Evolutionary conservation across 1,284 basidiomycete species (phyloP).

Genomic region (Ceratobasidium sp.): DNA sequence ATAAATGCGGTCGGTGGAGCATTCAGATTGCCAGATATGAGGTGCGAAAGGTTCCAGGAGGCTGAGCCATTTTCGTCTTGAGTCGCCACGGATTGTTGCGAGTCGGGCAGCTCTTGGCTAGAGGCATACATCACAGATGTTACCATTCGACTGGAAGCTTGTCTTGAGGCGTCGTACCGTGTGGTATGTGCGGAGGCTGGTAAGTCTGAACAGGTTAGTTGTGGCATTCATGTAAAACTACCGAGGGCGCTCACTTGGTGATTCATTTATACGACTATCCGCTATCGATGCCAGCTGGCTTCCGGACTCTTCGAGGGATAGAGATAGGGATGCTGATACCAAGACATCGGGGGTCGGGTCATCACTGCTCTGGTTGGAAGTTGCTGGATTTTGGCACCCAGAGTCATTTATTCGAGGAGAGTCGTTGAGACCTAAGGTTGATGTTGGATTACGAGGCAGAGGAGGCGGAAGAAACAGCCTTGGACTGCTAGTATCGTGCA

Average conservation of each 20-base stretch:
- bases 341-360: neutral
- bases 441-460: neutral
- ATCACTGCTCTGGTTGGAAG: too few relatives aligned
- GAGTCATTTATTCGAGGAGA: neutral
- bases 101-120: constrained; percentile 10
- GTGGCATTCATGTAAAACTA: neutral
- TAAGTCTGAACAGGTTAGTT: neutral
- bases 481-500: neutral
- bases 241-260: neutral
- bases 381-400: too few relatives aligned
- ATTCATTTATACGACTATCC: neutral
- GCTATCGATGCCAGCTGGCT: neutral
- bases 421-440: neutral
- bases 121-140: constrained; percentile 34
- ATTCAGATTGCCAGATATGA: neutral
- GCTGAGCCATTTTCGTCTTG: neutral
- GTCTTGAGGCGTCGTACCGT: neutral
- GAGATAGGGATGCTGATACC: neutral
- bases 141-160: neutral
- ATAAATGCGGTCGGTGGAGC: neutral
- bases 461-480: neutral
- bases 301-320: neutral
- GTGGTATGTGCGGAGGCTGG: neutral
- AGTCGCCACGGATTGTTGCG: neutral
- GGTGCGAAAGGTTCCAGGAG: constrained; percentile 13